Conservation (phyloP, 2,329 filamentous ascomycete genomes). For the Alternaria burnsii region DNA sequence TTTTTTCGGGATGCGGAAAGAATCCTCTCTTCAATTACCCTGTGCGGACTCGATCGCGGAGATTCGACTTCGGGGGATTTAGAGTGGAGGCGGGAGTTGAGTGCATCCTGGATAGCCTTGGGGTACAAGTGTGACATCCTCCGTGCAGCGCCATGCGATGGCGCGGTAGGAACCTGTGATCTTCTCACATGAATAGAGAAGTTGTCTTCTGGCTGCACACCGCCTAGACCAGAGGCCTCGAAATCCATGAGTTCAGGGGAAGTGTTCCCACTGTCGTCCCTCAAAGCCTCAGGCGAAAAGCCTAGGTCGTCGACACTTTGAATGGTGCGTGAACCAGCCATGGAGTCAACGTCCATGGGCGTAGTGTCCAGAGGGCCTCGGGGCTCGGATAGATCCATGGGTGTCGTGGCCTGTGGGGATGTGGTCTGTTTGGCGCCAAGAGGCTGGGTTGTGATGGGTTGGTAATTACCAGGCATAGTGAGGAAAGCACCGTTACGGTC, state of each 20-base stretch:
- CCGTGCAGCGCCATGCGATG: background rate
- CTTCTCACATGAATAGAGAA: constrained; percentile 62
- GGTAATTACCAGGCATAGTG: constrained; percentile 38
- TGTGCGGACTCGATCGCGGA: constrained; percentile 16
- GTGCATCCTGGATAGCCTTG: constrained; percentile 46
- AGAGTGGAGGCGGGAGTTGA: constrained; percentile 22
- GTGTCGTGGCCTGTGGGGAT: constrained; percentile 1
- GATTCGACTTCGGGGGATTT: constrained; percentile 18
- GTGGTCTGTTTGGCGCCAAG: constrained; percentile 32
- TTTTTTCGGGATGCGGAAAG: constrained; percentile 73
- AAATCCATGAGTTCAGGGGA: constrained; percentile 49
- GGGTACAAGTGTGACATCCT: constrained; percentile 32
- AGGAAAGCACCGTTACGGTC: constrained; percentile 55
- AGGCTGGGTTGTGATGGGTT: constrained; percentile 42
- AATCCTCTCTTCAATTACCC: constrained; percentile 69
- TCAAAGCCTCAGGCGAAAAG: constrained; percentile 48
- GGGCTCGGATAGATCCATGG: constrained; percentile 40
- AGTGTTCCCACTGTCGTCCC: constrained; percentile 32
- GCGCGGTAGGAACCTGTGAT: constrained; percentile 28
- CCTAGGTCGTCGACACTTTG: constrained; percentile 44
- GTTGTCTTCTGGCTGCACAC: constrained; percentile 66
- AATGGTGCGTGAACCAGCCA: constrained; percentile 42
- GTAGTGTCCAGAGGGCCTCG: constrained; percentile 35
- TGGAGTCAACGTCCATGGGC: constrained; percentile 31
- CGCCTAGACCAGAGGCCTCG: constrained; percentile 65